phyloP scores from a whole-genome alignment of 345 rosid species.

The Rhodomyrtus tomentosa region DNA sequence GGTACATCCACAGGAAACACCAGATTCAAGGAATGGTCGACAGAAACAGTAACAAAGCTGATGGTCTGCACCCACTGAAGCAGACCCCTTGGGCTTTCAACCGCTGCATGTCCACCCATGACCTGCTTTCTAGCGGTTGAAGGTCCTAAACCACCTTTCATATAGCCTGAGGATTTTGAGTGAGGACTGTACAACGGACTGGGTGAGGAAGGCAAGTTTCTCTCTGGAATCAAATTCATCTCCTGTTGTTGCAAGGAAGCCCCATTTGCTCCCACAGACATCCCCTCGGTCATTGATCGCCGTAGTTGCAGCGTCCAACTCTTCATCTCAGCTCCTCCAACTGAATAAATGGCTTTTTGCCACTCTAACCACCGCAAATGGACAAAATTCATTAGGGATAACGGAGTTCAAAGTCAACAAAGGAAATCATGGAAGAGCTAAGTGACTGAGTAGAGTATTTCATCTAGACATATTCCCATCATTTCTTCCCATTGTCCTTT shows the following conservation, averaged over 20 bases:
- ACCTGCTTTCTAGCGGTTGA: constrained; percentile 69
- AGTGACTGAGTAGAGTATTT: not conserved
- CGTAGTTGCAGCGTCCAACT: constrained; percentile 94
- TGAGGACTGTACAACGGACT: constrained; percentile 76
- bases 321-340: constrained; percentile 84
- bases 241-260: constrained; percentile 82
- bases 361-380: constrained; percentile 54
- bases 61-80: constrained; percentile 98
- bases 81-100: constrained; percentile 74
- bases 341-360: constrained; percentile 95
- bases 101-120: constrained; percentile 50
- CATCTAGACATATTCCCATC: not conserved
- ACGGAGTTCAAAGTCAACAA: not conserved
- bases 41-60: constrained; percentile 69
- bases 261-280: constrained; percentile 59
- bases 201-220: constrained; percentile 76
- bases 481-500: not conserved
- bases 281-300: constrained; percentile 73
- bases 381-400: not conserved
- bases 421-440: not conserved
- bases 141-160: constrained; percentile 84
- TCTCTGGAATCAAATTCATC: constrained; percentile 85
- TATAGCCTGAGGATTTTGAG: constrained; percentile 69
- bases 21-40: constrained; percentile 77
- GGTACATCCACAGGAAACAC: constrained; percentile 69